Evolutionary conservation across 176 grass and related monocot species (phyloP).

Genomic region (Neostapfia colusana): DNA sequence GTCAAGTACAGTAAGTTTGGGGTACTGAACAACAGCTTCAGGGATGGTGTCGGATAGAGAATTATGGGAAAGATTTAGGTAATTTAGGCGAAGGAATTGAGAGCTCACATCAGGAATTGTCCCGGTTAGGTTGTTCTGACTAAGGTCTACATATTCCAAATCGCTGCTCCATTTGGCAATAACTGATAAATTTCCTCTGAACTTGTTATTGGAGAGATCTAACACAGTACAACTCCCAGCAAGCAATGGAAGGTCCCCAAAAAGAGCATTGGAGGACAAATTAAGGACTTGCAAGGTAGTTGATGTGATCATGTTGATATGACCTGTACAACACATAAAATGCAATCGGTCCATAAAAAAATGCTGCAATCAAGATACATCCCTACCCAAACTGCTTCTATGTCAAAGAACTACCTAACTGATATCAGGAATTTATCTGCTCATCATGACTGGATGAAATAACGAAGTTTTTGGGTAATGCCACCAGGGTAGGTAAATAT

Average conservation of each 20-base stretch:
- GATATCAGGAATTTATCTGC: not conserved
- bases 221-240: constrained; percentile 83
- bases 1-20: constrained; percentile 85
- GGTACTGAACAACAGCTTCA: constrained; percentile 70
- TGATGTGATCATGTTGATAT: constrained; percentile 99
- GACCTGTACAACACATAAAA: constrained; percentile 56
- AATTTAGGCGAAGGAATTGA: constrained; percentile 86
- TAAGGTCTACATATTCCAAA: constrained; percentile 89
- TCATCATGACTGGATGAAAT: not conserved
- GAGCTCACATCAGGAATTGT: constrained; percentile 69
- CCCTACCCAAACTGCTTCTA: not conserved
- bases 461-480: not conserved
- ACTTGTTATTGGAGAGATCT: constrained; percentile 93
- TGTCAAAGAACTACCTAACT: not conserved
- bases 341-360: constrained; percentile 16
- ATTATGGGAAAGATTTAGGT: constrained; percentile 90
- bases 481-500: not conserved
- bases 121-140: constrained; percentile 75
- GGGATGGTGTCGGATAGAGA: constrained; percentile 58
- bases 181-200: constrained; percentile 76
- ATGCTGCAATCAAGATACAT: not conserved
- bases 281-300: constrained; percentile 81
- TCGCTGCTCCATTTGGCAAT: constrained; percentile 89
- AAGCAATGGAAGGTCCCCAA: constrained; percentile 84
- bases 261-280: constrained; percentile 87